These are phyloP conservation scores for Tylopilus felleus DNA, from an alignment of 768 basidiomycete genomes.

Conservation along the genomic window DNA sequence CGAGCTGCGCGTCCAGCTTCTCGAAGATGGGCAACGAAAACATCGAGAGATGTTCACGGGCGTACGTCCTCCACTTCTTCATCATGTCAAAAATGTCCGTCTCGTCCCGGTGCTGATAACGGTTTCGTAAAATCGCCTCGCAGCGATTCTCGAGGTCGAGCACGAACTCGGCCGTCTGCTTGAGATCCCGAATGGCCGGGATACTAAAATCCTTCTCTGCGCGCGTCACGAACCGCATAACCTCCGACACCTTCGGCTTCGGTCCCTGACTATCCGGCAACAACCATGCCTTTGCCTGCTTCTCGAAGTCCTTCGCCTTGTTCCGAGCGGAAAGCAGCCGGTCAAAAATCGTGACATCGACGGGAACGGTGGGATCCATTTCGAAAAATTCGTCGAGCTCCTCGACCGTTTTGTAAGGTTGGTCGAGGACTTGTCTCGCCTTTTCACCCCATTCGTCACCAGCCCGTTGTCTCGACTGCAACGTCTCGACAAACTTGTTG, in stretches of 20 bases:
- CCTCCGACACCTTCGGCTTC: conserved; percentile 67
- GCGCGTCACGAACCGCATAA: conserved; percentile 60
- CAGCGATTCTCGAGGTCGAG: conserved; percentile 72
- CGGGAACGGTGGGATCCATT: conserved; percentile 62
- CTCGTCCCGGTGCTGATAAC: conserved; percentile 51
- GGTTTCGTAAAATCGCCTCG: conserved; percentile 66
- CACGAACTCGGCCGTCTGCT: conserved; percentile 72
- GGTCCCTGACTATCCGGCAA: conserved; percentile 49
- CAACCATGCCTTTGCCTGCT: conserved; percentile 71
- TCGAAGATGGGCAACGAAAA: conserved; percentile 74
- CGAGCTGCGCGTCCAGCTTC: conserved; percentile 65
- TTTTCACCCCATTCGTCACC: conserved; percentile 78
- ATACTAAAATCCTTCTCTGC: conserved; percentile 80
- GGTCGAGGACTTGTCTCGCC: conserved; percentile 61
- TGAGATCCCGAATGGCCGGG: conserved; percentile 59
- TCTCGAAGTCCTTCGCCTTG: conserved; percentile 77
- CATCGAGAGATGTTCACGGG: conserved; percentile 65
- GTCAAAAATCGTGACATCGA: conserved; percentile 64
- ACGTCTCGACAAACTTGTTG: conserved; percentile 59
- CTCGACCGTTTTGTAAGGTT: conserved; percentile 69
- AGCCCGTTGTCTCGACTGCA: conserved; percentile 60
- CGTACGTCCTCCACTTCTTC: conserved; percentile 70
- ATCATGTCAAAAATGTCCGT: conserved; percentile 72
- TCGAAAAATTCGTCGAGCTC: conserved; percentile 73
- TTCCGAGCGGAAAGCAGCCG: conserved; percentile 59